A percentile compares a stretch with the other conserved stretches of the same genome.
Conservation (phyloP, 2,329 filamentous ascomycete genomes). For the Pyricularia grisea region DNA sequence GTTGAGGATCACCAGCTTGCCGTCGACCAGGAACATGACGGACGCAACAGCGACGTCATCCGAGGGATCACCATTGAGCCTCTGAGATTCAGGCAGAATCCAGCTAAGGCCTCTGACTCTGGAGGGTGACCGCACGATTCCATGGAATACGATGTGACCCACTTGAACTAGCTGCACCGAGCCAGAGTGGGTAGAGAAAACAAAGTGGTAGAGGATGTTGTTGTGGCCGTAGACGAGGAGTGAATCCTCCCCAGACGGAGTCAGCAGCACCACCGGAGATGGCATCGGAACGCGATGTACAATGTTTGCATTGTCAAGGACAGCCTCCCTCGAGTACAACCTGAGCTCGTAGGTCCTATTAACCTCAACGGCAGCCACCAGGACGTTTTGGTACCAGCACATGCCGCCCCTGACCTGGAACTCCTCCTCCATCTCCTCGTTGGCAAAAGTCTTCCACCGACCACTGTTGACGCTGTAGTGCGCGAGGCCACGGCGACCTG, state of each 20-base stretch:
- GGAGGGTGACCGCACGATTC: slow-evolving; percentile 87
- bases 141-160: slow-evolving; percentile 96
- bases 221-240: slow-evolving; percentile 95
- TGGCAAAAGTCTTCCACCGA: slow-evolving; percentile 89
- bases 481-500: slow-evolving; percentile 81
- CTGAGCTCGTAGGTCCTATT: slow-evolving; percentile 76
- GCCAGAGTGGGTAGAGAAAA: slow-evolving; percentile 44
- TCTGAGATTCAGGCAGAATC: slow-evolving; percentile 85
- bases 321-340: slow-evolving; percentile 82
- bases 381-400: slow-evolving; percentile 96
- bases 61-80: slow-evolving; percentile 84
- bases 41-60: slow-evolving; percentile 91
- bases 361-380: slow-evolving; percentile 87
- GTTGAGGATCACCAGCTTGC: slow-evolving; percentile 86
- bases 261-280: slow-evolving; percentile 71
- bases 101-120: slow-evolving; percentile 90
- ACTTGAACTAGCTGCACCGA: slow-evolving; percentile 76
- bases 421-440: slow-evolving; percentile 71
- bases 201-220: slow-evolving; percentile 89
- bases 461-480: slow-evolving; percentile 95
- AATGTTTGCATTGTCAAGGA: slow-evolving; percentile 62
- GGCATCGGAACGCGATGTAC: slow-evolving; percentile 71
- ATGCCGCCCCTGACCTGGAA: slow-evolving; percentile 92
- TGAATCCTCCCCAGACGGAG: slow-evolving; percentile 86
- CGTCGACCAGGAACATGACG: slow-evolving; percentile 93